Percentiles rank a stretch among this genome's conserved stretches.
Evolutionary conservation across 306 rosid genomes (phyloP).

Genomic region (Abrus pulchellus): DNA sequence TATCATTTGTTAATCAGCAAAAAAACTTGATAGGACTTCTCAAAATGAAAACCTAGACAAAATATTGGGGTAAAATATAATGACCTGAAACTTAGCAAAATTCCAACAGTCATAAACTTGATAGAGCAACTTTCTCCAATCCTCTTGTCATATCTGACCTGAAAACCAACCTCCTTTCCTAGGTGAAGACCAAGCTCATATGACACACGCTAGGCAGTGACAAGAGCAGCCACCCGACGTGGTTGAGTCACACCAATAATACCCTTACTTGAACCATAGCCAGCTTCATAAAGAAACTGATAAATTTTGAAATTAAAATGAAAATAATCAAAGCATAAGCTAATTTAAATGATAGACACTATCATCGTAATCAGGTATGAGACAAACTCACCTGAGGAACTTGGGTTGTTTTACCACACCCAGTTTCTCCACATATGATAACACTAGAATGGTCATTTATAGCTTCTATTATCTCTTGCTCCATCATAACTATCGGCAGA

Average conservation of each 20-base stretch:
- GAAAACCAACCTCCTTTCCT: constrained; percentile 91
- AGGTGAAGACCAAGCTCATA: constrained; percentile 81
- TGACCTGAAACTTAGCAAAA: constrained; percentile 94
- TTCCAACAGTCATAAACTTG: constrained; percentile 98
- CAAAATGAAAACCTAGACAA: constrained; percentile 10
- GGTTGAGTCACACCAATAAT: constrained; percentile 96
- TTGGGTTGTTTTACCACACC: constrained; percentile 99
- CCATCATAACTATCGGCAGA: constrained; percentile 98
- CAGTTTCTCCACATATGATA: constrained; percentile 96
- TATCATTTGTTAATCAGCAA: constrained; percentile 18
- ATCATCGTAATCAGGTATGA: constrained; percentile 42
- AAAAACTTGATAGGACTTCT: constrained; percentile 4
- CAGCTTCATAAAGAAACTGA: constrained; percentile 93
- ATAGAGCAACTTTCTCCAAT: constrained; percentile 83
- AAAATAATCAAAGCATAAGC: not conserved
- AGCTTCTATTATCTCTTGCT: constrained; percentile 99
- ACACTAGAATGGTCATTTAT: constrained; percentile 73
- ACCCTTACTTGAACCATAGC: constrained; percentile 85
- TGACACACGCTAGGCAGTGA: constrained; percentile 93
- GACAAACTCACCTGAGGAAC: constrained; percentile 84
- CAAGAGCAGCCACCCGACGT: constrained; percentile 94
- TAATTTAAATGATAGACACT: constrained; percentile 28
- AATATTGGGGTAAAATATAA: constrained; percentile 37
- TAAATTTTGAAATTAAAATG: not conserved
- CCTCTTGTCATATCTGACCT: constrained; percentile 92